Percentiles rank a stretch among this genome's conserved stretches.
phyloP scores from a whole-genome alignment of 768 basidiomycete species.

The Boletus edulis region DNA sequence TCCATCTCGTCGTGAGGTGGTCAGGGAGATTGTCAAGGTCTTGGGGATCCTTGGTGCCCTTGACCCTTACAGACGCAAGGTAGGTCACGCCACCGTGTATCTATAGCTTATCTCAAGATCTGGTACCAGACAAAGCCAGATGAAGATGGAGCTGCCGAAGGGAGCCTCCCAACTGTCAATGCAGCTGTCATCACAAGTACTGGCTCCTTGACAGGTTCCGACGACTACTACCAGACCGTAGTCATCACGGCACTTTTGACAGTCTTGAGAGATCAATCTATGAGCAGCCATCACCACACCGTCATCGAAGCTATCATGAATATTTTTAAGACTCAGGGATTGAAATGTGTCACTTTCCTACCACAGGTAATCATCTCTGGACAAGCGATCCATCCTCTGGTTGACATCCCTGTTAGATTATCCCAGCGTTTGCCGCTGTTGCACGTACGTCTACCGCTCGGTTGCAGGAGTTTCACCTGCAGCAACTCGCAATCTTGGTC shows the following conservation, averaged over 20 bases:
- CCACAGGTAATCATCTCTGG: slow-evolving; percentile 62
- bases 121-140: slow-evolving; percentile 50
- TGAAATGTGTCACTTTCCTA: slow-evolving; percentile 93
- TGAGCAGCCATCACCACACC: slow-evolving; percentile 83
- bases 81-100: slow-evolving; percentile 30
- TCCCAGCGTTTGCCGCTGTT: slow-evolving; percentile 91
- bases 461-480: slow-evolving; percentile 89
- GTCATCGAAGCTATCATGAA: slow-evolving; percentile 98
- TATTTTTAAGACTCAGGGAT: slow-evolving; percentile 96
- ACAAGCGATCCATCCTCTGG: slow-evolving; percentile 1
- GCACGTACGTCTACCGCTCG: slow-evolving; percentile 79
- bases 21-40: slow-evolving; percentile 92
- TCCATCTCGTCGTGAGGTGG: slow-evolving; percentile 80
- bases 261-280: slow-evolving; percentile 85
- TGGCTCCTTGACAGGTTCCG: slow-evolving; percentile 61
- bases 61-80: slow-evolving; percentile 95
- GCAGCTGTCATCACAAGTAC: slow-evolving; percentile 69
- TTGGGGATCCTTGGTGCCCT: slow-evolving; percentile 94
- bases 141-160: slow-evolving; percentile 62
- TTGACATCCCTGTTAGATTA: slow-evolving; percentile 53
- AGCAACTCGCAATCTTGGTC: slow-evolving; percentile 93
- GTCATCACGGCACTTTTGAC: slow-evolving; percentile 86
- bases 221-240: slow-evolving; percentile 97
- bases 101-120: slow-evolving; percentile 4
- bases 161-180: slow-evolving; percentile 56